phyloP scores from a whole-genome alignment of 495 filamentous ascomycete genomes.

The Penicillium paxilli region DNA sequence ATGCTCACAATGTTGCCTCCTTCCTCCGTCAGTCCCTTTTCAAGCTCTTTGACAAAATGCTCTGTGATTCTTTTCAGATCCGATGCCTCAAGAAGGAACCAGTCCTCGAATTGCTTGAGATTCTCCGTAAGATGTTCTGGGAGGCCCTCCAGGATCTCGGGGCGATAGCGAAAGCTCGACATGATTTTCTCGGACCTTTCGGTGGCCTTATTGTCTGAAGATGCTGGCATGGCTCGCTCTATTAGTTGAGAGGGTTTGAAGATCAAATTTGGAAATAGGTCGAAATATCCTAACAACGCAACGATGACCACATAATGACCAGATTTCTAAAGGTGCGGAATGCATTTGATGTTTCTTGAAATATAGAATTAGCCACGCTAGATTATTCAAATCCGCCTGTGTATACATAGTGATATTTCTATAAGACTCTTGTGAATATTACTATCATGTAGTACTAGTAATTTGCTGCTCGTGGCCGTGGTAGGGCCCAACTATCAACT shows the following conservation, averaged over 20 bases:
- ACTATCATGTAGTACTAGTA: too few species aligned
- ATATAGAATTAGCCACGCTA: neutral
- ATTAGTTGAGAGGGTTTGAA: neutral
- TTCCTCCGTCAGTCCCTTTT: conserved; percentile 76
- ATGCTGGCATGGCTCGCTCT: neutral
- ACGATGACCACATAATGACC: conserved; percentile 24
- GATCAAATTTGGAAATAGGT: neutral
- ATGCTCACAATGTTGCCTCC: conserved; percentile 81
- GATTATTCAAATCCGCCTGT: neutral
- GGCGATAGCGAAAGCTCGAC: conserved; percentile 14
- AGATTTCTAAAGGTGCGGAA: neutral
- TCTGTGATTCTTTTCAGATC: conserved; percentile 84
- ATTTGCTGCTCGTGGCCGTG: too few species aligned
- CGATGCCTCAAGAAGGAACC: conserved; percentile 68
- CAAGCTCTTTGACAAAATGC: conserved; percentile 79
- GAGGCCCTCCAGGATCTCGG: conserved; percentile 66
- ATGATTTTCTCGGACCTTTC: conserved; percentile 2
- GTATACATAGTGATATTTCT: too few species aligned
- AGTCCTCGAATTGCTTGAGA: conserved; percentile 73
- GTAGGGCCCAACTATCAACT: too few species aligned
- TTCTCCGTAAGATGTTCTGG: conserved; percentile 70
- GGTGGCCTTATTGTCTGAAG: neutral
- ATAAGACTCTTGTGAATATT: too few species aligned
- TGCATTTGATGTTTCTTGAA: neutral
- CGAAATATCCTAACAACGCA: conserved; percentile 9